phyloP scores from a whole-genome alignment of 345 rosid genomes.

The Syzygium aqueum region DNA sequence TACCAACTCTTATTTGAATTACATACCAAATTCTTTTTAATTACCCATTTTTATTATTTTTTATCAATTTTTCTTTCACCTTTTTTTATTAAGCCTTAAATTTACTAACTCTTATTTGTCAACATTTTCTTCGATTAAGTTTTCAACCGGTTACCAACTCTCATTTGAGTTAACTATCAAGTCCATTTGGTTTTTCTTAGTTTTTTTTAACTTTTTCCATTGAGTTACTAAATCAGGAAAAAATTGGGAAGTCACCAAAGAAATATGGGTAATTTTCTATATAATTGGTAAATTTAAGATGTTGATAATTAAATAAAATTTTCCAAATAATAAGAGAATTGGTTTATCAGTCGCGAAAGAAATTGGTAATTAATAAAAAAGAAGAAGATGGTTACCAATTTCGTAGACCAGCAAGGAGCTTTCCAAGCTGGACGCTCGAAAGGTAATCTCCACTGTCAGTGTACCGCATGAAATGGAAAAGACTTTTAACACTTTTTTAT shows the following conservation, averaged over 20 bases:
- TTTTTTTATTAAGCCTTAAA: background rate
- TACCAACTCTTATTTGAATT: too few relatives aligned
- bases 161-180: background rate
- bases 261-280: too few relatives aligned
- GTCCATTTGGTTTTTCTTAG: too few relatives aligned
- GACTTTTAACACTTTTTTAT: background rate
- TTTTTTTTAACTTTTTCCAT: background rate
- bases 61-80: background rate
- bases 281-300: too few relatives aligned
- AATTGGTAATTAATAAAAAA: background rate
- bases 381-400: too few relatives aligned
- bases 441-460: background rate
- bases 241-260: background rate
- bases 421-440: background rate
- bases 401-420: background rate
- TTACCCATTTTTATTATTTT: too few relatives aligned
- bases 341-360: background rate
- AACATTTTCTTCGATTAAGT: background rate
- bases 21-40: background rate
- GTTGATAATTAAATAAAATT: background rate
- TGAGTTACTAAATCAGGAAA: background rate
- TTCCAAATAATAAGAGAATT: background rate
- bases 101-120: background rate
- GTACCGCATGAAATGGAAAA: background rate
- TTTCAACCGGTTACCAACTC: too few relatives aligned